These are phyloP conservation scores for Fusarium neocosmosporiellum DNA, from an alignment of 2,329 filamentous ascomycete species.

Conservation along the genomic window DNA sequence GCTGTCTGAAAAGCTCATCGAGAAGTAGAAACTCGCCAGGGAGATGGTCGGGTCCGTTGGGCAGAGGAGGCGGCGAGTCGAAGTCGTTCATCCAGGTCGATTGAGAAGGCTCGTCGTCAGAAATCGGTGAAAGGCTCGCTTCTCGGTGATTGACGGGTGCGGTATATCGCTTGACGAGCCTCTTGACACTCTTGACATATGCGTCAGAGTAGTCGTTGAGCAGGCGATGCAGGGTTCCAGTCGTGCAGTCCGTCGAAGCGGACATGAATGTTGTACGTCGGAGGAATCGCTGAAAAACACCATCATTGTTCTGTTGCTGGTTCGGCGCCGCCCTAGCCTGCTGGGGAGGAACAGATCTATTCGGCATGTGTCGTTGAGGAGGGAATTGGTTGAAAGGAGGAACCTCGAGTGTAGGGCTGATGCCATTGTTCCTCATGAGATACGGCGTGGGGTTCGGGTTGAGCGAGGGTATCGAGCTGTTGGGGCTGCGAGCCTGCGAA, in stretches of 20 bases:
- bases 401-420: conserved; percentile 29
- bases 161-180: conserved; percentile 54
- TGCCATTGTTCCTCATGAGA: conserved; percentile 18
- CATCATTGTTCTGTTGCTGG: conserved; percentile 23
- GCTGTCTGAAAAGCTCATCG: conserved; percentile 26
- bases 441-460: conserved; percentile 27
- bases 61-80: conserved; percentile 37
- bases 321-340: neutral
- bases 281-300: conserved; percentile 43
- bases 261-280: conserved; percentile 52
- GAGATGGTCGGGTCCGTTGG: conserved; percentile 48
- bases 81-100: conserved; percentile 46
- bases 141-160: conserved; percentile 40
- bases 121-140: conserved; percentile 39
- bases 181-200: conserved; percentile 52
- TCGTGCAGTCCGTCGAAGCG: conserved; percentile 53
- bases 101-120: conserved; percentile 28
- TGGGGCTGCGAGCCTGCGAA: conserved; percentile 18
- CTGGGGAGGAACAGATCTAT: neutral
- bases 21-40: conserved; percentile 63
- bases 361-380: neutral
- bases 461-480: conserved; percentile 30
- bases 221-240: conserved; percentile 48
- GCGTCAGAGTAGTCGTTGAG: conserved; percentile 47
- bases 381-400: conserved; percentile 38